phyloP scores from a whole-genome alignment of 208 protist genomes.

The Crithidia brevicula region DNA sequence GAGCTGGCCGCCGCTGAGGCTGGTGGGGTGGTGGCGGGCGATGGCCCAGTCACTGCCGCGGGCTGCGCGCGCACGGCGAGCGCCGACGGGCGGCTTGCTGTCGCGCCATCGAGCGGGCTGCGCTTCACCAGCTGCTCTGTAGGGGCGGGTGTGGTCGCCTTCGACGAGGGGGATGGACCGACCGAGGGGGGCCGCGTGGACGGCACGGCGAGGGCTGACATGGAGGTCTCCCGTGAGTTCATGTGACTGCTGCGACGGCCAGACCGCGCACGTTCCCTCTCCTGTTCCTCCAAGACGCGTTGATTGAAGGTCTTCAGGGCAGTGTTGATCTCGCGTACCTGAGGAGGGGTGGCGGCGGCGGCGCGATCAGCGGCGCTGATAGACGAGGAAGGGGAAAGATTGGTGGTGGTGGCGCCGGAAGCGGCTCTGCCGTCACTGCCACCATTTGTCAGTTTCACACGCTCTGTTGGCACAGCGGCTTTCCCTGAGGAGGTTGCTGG shows the following conservation, averaged over 20 bases:
- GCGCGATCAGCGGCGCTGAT: no score
- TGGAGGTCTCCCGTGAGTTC: constrained; percentile 4
- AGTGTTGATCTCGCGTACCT: neutral
- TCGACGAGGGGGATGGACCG: neutral
- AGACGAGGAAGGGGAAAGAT: neutral
- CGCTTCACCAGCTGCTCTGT: neutral
- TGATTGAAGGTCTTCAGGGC: constrained; percentile 25
- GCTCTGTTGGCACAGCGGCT: neutral
- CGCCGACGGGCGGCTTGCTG: neutral
- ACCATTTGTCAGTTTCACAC: neutral
- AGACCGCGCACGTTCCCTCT: neutral
- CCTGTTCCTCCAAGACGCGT: constrained; percentile 17
- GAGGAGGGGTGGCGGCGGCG: neutral
- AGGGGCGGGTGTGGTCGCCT: neutral
- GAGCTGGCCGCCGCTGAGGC: neutral
- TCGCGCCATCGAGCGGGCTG: neutral
- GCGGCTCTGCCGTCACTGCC: neutral
- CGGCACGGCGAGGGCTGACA: neutral
- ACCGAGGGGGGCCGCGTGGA: constrained; percentile 2
- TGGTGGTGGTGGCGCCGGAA: neutral
- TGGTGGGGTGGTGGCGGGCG: neutral
- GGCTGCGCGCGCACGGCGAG: neutral
- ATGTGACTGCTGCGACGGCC: constrained; percentile 3
- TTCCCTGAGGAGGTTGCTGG: neutral
- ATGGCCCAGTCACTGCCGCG: neutral